These are phyloP conservation scores for Furcasterigmium sp. DNA, from an alignment of 2,329 filamentous ascomycete genomes.

Conservation along the genomic window DNA sequence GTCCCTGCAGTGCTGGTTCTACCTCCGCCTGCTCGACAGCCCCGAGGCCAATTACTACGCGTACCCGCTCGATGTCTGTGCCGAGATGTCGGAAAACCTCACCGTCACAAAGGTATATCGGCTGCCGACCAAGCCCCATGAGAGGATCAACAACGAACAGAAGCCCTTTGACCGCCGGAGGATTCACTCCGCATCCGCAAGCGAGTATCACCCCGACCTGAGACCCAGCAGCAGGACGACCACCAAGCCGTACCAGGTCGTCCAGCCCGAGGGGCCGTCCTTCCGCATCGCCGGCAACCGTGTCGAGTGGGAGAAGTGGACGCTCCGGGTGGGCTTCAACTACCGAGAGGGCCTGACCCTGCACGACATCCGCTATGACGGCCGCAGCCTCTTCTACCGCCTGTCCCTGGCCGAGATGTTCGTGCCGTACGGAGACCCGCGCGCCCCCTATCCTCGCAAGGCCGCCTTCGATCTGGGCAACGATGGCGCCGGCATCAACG, in stretches of 20 bases:
- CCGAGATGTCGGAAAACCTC: conserved; percentile 43
- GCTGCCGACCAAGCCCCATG: conserved; percentile 32
- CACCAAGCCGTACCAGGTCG: conserved; percentile 30
- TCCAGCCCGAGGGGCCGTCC: conserved; percentile 29
- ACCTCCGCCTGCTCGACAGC: conserved; percentile 28
- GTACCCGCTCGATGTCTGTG: conserved; percentile 47
- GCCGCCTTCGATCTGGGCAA: conserved; percentile 38
- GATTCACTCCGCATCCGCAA: conserved; percentile 18
- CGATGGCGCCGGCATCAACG: conserved; percentile 41
- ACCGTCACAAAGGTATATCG: conserved; percentile 42
- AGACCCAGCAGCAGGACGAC: conserved; percentile 16
- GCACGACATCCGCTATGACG: conserved; percentile 48
- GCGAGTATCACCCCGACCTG: conserved; percentile 23
- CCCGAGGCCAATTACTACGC: conserved; percentile 50
- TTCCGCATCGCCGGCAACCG: conserved; percentile 38
- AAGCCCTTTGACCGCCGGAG: conserved; percentile 28
- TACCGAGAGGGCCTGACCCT: conserved; percentile 42
- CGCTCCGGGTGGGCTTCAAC: conserved; percentile 46
- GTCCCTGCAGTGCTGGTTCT: conserved; percentile 26
- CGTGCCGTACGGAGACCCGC: conserved; percentile 62
- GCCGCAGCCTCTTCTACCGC: conserved; percentile 50
- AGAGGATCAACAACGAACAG: conserved; percentile 26
- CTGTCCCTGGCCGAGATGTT: conserved; percentile 50
- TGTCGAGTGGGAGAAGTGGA: conserved; percentile 46
- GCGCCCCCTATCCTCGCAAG: conserved; percentile 52